Conservation (phyloP, 345 rosid species). For the Luvunga scandens region DNA sequence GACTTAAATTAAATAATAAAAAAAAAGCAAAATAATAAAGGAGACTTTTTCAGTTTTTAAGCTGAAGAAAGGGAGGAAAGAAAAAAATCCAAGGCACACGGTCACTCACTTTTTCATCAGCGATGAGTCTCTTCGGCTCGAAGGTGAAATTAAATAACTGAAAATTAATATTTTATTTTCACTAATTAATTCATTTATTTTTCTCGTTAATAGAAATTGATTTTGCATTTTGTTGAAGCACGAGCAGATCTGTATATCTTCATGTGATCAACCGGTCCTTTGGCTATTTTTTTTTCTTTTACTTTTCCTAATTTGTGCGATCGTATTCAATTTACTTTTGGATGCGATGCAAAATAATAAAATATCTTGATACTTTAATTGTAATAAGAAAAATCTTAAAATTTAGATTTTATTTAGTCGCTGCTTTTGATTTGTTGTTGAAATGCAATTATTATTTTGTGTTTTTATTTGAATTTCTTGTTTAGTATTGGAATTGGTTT, state of each 20-base stretch:
- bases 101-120: conserved; percentile 17
- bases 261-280: background rate
- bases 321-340: background rate
- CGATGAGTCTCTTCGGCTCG: conserved; percentile 78
- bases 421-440: background rate
- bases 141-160: conserved; percentile 29
- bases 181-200: background rate
- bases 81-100: background rate
- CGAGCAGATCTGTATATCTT: background rate
- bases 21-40: background rate
- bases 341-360: no score
- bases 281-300: background rate
- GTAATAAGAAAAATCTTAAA: background rate
- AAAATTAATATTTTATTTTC: background rate
- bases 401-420: background rate
- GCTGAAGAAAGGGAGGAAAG: background rate
- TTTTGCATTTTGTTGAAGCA: background rate
- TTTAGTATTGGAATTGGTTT: background rate
- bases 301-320: background rate
- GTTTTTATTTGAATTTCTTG: background rate
- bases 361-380: no score
- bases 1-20: no score
- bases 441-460: background rate
- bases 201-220: background rate
- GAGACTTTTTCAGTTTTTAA: background rate